Conservation (phyloP, 2,329 filamentous ascomycete genomes). For the Arthroderma sp. region DNA sequence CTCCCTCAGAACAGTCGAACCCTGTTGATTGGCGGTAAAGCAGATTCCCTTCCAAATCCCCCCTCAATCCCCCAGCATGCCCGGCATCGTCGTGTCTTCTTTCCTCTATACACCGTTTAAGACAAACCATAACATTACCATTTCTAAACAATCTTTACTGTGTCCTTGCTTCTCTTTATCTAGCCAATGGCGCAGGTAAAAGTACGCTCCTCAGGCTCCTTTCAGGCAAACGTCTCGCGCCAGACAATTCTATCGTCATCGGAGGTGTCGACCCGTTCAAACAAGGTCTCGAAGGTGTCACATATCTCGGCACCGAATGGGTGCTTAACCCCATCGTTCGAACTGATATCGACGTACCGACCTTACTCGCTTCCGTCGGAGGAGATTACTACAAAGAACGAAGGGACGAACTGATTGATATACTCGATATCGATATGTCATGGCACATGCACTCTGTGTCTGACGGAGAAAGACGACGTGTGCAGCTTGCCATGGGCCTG, state of each 20-base stretch:
- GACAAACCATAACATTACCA: neutral
- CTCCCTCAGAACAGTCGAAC: slow-evolving; percentile 77
- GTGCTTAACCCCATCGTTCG: slow-evolving; percentile 93
- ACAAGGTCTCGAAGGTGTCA: slow-evolving; percentile 79
- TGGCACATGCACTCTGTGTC: slow-evolving; percentile 97
- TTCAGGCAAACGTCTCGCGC: slow-evolving; percentile 86
- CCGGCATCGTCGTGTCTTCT: neutral
- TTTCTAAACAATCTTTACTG: slow-evolving; percentile 2
- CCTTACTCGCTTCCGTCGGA: slow-evolving; percentile 73
- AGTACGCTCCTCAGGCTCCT: slow-evolving; percentile 91
- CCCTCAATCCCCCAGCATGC: neutral
- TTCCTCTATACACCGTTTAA: neutral
- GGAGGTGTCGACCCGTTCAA: slow-evolving; percentile 85
- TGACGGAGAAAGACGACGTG: slow-evolving; percentile 79
- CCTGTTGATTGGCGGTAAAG: slow-evolving; percentile 69
- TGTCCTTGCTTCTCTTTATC: slow-evolving; percentile 7
- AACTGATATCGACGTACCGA: slow-evolving; percentile 82
- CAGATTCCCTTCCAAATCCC: neutral
- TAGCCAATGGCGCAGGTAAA: slow-evolving; percentile 90
- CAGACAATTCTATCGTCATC: slow-evolving; percentile 59
- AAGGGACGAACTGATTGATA: slow-evolving; percentile 71
- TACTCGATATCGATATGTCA: slow-evolving; percentile 79
- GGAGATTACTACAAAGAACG: slow-evolving; percentile 71
- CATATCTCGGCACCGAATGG: slow-evolving; percentile 96
- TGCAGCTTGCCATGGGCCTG: slow-evolving; percentile 93